A percentile compares a stretch with the other conserved stretches of the same genome.
Conservation (phyloP, 768 basidiomycete species). For the Pisolithus tinctorius region DNA sequence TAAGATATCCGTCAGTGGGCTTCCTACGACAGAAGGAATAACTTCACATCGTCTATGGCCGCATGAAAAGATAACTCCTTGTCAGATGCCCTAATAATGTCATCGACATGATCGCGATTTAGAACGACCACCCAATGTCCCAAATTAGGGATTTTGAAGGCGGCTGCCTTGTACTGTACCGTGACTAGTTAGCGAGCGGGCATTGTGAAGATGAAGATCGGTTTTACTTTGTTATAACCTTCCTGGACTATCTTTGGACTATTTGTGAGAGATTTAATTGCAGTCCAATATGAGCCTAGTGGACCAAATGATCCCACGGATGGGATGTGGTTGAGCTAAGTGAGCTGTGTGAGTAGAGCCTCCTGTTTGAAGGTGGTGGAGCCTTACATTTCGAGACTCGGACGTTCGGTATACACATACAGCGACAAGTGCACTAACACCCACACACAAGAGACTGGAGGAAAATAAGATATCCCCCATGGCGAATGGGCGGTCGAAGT, state of each 20-base stretch:
- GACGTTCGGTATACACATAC: too few relatives aligned
- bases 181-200: background rate
- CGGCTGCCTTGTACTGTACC: background rate
- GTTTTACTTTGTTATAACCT: conserved; percentile 24
- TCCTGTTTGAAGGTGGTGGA: too few relatives aligned
- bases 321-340: conserved; percentile 24
- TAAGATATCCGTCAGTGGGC: background rate
- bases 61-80: background rate
- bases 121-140: background rate
- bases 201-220: background rate
- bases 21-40: background rate
- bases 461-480: too few relatives aligned
- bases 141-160: background rate
- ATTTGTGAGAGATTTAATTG: conserved; percentile 10
- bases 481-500: too few relatives aligned
- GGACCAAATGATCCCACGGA: conserved; percentile 20
- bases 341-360: too few relatives aligned
- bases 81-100: background rate
- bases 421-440: too few relatives aligned
- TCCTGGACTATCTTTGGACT: conserved; percentile 20
- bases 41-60: background rate
- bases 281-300: conserved; percentile 22
- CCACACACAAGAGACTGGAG: too few relatives aligned
- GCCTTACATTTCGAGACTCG: too few relatives aligned
- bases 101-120: background rate